Conservation (phyloP, 345 rosid genomes). For the Eucalyptus decipiens region DNA sequence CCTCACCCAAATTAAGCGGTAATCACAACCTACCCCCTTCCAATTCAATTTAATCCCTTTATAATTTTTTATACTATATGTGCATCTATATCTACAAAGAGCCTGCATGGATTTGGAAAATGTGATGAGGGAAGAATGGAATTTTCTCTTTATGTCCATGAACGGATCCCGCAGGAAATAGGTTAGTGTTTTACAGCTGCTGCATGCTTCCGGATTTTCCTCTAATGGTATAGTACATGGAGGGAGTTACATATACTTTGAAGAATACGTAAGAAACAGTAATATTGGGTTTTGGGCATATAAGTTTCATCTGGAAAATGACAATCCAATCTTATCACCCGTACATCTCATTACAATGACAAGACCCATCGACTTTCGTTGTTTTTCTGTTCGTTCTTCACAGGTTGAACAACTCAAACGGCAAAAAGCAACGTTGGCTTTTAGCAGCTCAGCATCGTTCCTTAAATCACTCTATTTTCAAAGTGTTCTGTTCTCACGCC, state of each 20-base stretch:
- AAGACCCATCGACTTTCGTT: neutral
- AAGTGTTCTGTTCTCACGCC: neutral
- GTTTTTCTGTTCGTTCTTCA: neutral
- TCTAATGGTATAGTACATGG: neutral
- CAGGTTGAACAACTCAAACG: neutral
- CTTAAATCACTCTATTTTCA: neutral
- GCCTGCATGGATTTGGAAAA: neutral
- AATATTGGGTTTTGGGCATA: neutral
- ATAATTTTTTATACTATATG: neutral
- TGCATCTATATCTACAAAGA: neutral
- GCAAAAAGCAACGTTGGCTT: neutral
- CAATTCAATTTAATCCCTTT: neutral
- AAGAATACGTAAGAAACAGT: neutral
- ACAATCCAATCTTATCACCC: neutral
- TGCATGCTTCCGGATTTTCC: neutral
- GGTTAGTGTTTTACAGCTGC: neutral
- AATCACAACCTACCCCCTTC: neutral
- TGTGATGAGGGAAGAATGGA: neutral
- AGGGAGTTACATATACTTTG: neutral
- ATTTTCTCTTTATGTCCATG: neutral
- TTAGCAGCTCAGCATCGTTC: neutral
- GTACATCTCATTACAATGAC: neutral
- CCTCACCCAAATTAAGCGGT: neutral
- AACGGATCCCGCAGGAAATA: neutral
- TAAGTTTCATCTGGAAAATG: neutral